Evolutionary conservation across 1,139 yeast genomes (phyloP), one percentile per base, ranked within the genome.

Genomic region (Meyerozyma elateridarum): DNA sequence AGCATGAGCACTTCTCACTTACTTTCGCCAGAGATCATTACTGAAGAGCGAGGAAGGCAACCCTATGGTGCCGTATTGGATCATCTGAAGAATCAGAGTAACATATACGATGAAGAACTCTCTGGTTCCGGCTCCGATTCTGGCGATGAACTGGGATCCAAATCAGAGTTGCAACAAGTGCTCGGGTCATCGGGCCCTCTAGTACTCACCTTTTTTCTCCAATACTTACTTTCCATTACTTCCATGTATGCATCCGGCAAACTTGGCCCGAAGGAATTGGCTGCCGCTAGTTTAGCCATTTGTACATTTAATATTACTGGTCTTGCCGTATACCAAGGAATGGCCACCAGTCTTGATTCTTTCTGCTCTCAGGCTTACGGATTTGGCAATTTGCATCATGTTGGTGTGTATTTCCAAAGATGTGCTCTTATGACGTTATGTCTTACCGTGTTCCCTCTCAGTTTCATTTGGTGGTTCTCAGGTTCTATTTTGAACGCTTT

Each of bases 271-370:
- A 49, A 48, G 28, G 72, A 69, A 37, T 46, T 69, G 18, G 76
- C 76, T 0, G 71, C 76, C 5, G 71, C 69, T 4, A 66, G 76
- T 0, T 54, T 71, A 27, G 73, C 73, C 1, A 60, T 69, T 2
- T 69, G 72, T 48, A 66, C 76, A 0, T 70, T 69, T 45, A 69
- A 65, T 38, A 69, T 70, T 30, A 65, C 73, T 0, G 70, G 70
- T 2, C 42, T 60, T 26, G 70, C 76, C 1, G 54, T 72, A 2
- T 70, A 68, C 40, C 73, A 70, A 31, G 79, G 79, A 1, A 64
- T 72, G 68, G 66, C 78, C n/a, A 72, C 79, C 1, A 64, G 71
- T 34, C 50, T 73, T 19, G 79, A 73, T 45, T 64, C 77, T 3
- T 56, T 72, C 27, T 73, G 79, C 44, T 65, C 78, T 0, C 78